phyloP scores from a whole-genome alignment of 257 asterid genomes.

The Echites panduratus region DNA sequence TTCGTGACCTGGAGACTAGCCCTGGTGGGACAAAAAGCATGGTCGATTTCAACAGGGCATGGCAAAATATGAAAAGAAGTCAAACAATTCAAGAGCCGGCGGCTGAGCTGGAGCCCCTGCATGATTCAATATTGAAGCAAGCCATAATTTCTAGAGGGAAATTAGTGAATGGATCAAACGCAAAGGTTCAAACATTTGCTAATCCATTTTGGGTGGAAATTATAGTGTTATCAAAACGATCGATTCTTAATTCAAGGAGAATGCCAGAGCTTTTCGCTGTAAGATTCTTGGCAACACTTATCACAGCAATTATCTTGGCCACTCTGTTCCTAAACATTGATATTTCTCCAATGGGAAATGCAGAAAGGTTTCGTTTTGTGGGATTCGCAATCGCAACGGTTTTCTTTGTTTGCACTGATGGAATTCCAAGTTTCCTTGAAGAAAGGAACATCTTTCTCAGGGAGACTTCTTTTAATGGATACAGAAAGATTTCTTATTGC shows the following conservation, averaged over 20 bases:
- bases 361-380: conserved; percentile 66
- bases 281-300: conserved; percentile 43
- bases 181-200: conserved; percentile 52
- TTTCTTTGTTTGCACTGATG: conserved; percentile 82
- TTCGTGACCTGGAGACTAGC: conserved; percentile 64
- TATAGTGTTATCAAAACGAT: conserved; percentile 44
- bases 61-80: conserved; percentile 37
- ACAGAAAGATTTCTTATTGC: conserved; percentile 61
- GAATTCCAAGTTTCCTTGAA: conserved; percentile 61
- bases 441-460: conserved; percentile 74
- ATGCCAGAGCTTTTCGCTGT: conserved; percentile 67
- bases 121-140: neutral
- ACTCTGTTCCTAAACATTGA: conserved; percentile 68
- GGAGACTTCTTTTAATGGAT: conserved; percentile 68
- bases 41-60: conserved; percentile 55
- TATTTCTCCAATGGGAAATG: conserved; percentile 59
- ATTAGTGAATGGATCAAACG: conserved; percentile 49
- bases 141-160: conserved; percentile 34
- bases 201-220: conserved; percentile 63
- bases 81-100: neutral
- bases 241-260: conserved; percentile 50
- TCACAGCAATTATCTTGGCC: conserved; percentile 67
- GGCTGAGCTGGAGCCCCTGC: neutral
- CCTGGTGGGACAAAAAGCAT: conserved; percentile 61
- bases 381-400: conserved; percentile 76